phyloP scores from a whole-genome alignment of 192 early-diverging fungal species.

The Mortierella antarctica region DNA sequence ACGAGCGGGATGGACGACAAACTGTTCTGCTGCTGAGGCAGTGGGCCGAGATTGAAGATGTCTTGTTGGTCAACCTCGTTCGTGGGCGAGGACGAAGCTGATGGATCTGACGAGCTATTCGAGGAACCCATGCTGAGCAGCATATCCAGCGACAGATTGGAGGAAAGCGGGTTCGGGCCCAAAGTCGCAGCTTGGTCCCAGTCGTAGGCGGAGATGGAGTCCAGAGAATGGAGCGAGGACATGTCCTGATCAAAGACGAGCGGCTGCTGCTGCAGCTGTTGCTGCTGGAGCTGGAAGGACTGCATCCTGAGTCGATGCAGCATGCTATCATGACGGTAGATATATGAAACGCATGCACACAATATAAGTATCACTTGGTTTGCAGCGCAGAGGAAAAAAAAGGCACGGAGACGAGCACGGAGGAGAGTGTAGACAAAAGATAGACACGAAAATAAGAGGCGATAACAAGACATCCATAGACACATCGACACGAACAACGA shows the following conservation, averaged over 20 bases:
- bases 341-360: neutral
- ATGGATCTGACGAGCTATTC: neutral
- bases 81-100: neutral
- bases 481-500: no score
- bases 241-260: conserved; percentile 16
- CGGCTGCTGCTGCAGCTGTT: conserved; percentile 22
- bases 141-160: conserved; percentile 33
- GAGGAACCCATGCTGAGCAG: conserved; percentile 31
- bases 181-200: conserved; percentile 19
- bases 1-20: conserved; percentile 41
- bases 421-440: no score
- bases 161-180: conserved; percentile 9
- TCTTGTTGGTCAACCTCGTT: neutral
- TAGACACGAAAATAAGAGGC: no score
- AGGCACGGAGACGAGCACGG: no score
- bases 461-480: no score
- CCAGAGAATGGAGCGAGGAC: neutral
- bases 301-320: conserved; percentile 43
- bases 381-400: neutral
- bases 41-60: conserved; percentile 20
- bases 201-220: conserved; percentile 7
- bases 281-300: conserved; percentile 23
- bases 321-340: conserved; percentile 16
- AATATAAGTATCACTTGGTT: neutral
- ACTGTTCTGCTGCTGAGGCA: conserved; percentile 16